Base-by-base conservation (phyloP, 495 filamentous ascomycete genomes). In the Hypoxylon trugodes region DNA sequence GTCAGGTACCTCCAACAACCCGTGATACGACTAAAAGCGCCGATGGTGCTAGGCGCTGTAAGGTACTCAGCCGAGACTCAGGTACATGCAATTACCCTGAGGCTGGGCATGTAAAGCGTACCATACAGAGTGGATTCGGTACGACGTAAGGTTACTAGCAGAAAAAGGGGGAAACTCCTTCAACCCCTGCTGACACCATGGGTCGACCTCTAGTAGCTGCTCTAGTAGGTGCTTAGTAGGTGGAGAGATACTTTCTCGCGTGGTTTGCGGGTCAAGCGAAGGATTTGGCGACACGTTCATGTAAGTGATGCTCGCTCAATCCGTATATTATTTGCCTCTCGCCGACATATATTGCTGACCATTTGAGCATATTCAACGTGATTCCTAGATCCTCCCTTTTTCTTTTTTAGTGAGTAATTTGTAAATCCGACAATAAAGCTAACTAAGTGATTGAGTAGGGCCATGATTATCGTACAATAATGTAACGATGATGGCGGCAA, bases 21-120 rank as follows among this genome's bases (percentile, higher is more conserved):
- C n/a, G 47, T 26, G 46, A 51, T 66, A 66, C 58, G 64, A 49
- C 58, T 36, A 10, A 48, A 10, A 36, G 21, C 43, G 30, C 51
- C 19, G 21, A 41, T 30, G n/a, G 7, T 16, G 28, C 46, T 48
- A 47, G 32, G 41, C 52, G 58, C 52, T 48, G 41, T 30, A 57
- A 59, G 41, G 58, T 67, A 67, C 58, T 41, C 24, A 37, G 24
- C 36, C 42, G 46, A 42, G 41, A 42, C 8, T 13, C 21, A 12
- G 33, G 58, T 67, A 67, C 58, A 58, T 67, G 52, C 28, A 59
- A 62, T 62, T 58, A 66, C 57, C 63, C 40, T 66, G 52, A 19
- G 63, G 63, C 63, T 66, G 63, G 51, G 63, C 47, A 61, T 58
- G 40, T 53, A 66, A 61, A 66, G 63, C 45, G 38, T 61, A 50